phyloP scores from a whole-genome alignment of 192 early-diverging fungal genomes.

The Coemansia sp. region DNA sequence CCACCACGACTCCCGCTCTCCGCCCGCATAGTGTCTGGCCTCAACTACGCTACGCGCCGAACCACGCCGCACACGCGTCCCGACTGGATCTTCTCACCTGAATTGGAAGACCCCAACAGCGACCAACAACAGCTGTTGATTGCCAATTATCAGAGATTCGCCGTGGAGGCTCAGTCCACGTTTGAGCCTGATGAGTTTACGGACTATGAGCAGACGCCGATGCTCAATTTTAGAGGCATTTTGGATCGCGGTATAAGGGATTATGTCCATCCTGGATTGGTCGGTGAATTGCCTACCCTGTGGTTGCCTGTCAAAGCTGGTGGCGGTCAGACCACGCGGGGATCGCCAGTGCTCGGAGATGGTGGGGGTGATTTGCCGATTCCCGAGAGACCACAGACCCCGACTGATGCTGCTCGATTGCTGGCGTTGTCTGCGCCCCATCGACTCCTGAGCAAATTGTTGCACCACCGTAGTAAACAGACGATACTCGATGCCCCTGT shows the following conservation, averaged over 20 bases:
- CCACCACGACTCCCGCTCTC: conserved; percentile 24
- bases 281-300: conserved; percentile 69
- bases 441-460: neutral
- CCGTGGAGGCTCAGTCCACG: conserved; percentile 47
- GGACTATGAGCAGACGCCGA: conserved; percentile 75
- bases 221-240: conserved; percentile 72
- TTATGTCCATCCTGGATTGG: conserved; percentile 68
- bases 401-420: neutral
- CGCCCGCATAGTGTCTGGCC: conserved; percentile 38
- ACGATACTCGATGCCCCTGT: neutral
- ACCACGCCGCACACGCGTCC: conserved; percentile 14
- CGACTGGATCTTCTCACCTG: neutral
- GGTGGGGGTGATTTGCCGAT: neutral
- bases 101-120: conserved; percentile 3
- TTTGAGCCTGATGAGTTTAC: conserved; percentile 57
- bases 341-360: neutral
- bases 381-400: neutral
- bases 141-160: conserved; percentile 54
- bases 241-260: conserved; percentile 72
- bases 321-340: neutral
- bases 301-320: conserved; percentile 65
- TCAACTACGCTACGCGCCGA: conserved; percentile 37
- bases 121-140: conserved; percentile 24
- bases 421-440: conserved; percentile 16
- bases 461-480: neutral